Base-by-base conservation (phyloP, 371 early-diverging fungal species). In the Apophysomyces elegans region DNA sequence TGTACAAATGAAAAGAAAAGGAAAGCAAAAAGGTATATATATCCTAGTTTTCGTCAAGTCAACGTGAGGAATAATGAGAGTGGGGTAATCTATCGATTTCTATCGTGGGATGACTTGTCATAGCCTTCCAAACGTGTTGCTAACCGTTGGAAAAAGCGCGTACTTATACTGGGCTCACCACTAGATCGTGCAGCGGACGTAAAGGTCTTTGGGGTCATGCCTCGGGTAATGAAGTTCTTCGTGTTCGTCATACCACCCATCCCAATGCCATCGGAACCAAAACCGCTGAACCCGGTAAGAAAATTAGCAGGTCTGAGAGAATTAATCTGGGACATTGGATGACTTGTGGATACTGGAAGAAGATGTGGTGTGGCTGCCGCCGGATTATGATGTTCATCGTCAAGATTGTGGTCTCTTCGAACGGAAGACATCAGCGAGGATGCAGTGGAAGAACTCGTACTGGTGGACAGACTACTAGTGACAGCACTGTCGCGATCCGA, bases 121-220 rank as follows among this genome's bases (percentile, higher is more conserved):
- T 79, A 72, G 43, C 73, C 70, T 54, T 82, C 79, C 45, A 82
- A 58, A 37, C 79, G 65, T 7, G 75, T 75, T 13, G 83, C 73
- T 14, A 82, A 56, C 37, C 79, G 74, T 59, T 79, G 83, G 64
- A 82, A 82, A 61, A 82, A 79, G 18, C 78, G 67, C 16, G 83
- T 82, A 8, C 76, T 76, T 59, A 82, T 79, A 64, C 83, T 82
- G 0, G 83, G 79, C 11, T 65, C 73, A 59, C 68, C 64, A 9
- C 56, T 61, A n/a, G 58, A 26, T 11, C 46, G 63, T 13, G 64
- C 32, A n/a, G 39, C 60, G 11, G 60, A 45, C 18, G 44, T 59
- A 59, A 59, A 59, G 60, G 5, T 50, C 9, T 43, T 59, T 32
- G 60, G 59, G 18, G 78, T 77, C 41, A 78, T 44, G 58, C 62